Evolutionary conservation across 1,139 yeast genomes (phyloP).

Genomic region (Candida glucosophila): DNA sequence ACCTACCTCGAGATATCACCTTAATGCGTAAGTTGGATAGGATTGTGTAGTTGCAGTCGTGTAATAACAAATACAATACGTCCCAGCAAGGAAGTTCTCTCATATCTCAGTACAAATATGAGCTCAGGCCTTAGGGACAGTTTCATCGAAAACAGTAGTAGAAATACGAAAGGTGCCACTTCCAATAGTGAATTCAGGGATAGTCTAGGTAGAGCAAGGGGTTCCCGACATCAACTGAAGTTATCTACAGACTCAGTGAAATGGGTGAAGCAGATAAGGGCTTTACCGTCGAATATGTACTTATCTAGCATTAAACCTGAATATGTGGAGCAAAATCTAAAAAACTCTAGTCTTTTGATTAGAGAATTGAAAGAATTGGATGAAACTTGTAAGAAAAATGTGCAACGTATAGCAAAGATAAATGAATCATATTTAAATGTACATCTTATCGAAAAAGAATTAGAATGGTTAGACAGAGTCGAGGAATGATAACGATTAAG

Average conservation of each 20-base stretch:
- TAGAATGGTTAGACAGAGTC: slow-evolving; percentile 19
- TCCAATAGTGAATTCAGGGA: slow-evolving; percentile 1
- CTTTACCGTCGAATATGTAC: slow-evolving; percentile 32
- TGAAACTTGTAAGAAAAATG: slow-evolving; percentile 12
- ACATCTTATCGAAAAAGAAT: slow-evolving; percentile 16
- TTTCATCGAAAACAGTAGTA: neutral
- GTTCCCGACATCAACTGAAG: neutral
- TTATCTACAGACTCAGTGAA: slow-evolving; percentile 7
- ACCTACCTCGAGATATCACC: slow-evolving; percentile 21
- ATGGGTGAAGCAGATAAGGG: slow-evolving; percentile 29
- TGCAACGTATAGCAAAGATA: slow-evolving; percentile 14
- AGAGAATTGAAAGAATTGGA: slow-evolving; percentile 20
- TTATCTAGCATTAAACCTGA: slow-evolving; percentile 35
- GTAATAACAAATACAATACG: neutral
- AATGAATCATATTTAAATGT: slow-evolving; percentile 21
- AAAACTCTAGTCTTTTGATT: slow-evolving; percentile 35
- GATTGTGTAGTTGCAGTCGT: slow-evolving; percentile 6
- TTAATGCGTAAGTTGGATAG: slow-evolving; percentile 27
- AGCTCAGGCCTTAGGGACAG: too few relatives aligned
- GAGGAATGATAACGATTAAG: too few relatives aligned
- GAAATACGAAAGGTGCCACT: neutral
- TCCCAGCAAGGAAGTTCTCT: too few relatives aligned
- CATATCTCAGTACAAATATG: too few relatives aligned
- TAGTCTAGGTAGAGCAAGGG: neutral
- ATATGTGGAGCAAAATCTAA: slow-evolving; percentile 36